Evolutionary conservation across 768 basidiomycete species (phyloP), one percentile per base, ranked within the genome.

Genomic region (Lactifluus volemus): DNA sequence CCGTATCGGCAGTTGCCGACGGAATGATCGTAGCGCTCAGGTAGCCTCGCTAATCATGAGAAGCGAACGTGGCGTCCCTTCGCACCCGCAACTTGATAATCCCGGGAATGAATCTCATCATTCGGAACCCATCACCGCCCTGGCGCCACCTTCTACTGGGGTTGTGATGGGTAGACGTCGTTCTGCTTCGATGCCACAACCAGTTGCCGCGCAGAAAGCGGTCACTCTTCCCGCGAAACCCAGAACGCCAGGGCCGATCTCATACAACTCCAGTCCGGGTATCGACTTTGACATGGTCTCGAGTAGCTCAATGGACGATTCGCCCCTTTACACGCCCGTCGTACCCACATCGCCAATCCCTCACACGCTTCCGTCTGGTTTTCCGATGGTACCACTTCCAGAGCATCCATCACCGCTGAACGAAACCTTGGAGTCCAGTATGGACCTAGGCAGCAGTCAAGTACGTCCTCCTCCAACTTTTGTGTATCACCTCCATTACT

Each of bases 101-200:
- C 36, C 47, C 12, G 29, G 45, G 29, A 15, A 29, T 21, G 39
- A 53, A 7, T n/a, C 41, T 2, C n/a, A 14, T 29, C 30, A 14
- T 29, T 34, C 17, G 17, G 47, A 41, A 14, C 42, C n/a, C 7
- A n/a, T 29, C 8, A 3, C 38, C 49, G 30, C 41, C 14, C 50
- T 47, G 17, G 29, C 30, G 34, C 19, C 55, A 19, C 42, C 49
- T 17, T 32, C 48, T 15, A 15, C 56, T 5, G 45, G 45, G 19
- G 17, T 4, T 38, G n/a, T 41, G 49, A 21, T 34, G 5, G 56
- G 64, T 17, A 52, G 64, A 38, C 62, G 64, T 49, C 64, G 64
- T 25, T 59, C 64, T n/a, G 50, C 64, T 17, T 65, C 64, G 25
- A 59, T 65, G 58, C 64, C 64, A 12, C 58, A 64, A 30, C 63